Conservation (phyloP, 2,329 filamentous ascomycete species). For the Colletotrichum scovillei region DNA sequence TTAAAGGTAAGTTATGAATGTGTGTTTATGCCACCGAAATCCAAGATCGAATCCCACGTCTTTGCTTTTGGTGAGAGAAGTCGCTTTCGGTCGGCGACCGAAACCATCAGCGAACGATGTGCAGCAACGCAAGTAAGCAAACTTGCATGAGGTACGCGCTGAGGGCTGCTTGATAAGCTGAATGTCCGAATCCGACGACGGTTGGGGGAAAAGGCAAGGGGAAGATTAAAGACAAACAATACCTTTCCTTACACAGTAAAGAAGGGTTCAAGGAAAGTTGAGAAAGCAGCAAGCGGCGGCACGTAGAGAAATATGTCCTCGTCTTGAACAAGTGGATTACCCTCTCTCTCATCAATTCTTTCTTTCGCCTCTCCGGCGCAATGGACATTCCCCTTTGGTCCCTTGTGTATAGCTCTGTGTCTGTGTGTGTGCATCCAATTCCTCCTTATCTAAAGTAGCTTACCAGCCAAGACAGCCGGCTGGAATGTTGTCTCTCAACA, state of each 20-base stretch:
- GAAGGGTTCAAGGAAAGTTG: neutral
- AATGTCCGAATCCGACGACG: constrained; percentile 2
- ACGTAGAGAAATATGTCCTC: constrained; percentile 10
- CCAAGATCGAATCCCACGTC: neutral
- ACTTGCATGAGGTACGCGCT: neutral
- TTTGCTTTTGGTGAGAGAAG: neutral
- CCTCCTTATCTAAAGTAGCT: constrained; percentile 21
- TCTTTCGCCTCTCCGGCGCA: neutral
- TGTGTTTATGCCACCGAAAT: neutral
- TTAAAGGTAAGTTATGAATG: neutral
- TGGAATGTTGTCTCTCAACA: constrained; percentile 37
- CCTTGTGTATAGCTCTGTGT: constrained; percentile 2
- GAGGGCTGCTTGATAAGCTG: neutral
- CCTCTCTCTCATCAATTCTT: constrained; percentile 5
- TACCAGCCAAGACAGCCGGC: constrained; percentile 27
- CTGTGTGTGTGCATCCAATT: constrained; percentile 7
- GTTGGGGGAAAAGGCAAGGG: neutral
- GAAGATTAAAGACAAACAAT: neutral
- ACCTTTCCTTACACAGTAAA: neutral
- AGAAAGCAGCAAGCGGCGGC: neutral
- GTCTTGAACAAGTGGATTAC: neutral
- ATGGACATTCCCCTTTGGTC: neutral
- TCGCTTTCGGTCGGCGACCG: constrained; percentile 32
- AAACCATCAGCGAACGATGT: constrained; percentile 18
- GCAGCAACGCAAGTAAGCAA: neutral